phyloP scores from a whole-genome alignment of 352 stramenopile species.

The Globisporangium sylvaticum region DNA sequence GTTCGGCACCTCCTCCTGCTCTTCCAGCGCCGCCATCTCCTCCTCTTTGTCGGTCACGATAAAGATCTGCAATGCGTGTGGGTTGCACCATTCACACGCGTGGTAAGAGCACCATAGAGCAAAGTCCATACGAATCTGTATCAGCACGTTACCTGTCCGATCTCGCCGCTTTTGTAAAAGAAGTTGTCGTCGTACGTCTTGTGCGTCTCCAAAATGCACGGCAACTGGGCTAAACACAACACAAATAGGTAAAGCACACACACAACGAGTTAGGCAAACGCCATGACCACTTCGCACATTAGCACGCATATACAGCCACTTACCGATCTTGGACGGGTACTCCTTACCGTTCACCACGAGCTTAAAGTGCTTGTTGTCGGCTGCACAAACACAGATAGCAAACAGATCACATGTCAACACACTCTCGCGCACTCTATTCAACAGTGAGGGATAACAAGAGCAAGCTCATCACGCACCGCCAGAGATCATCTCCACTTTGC shows the following conservation, averaged over 20 bases:
- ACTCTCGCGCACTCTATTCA: neutral
- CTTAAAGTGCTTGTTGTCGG: constrained; percentile 86
- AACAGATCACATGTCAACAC: neutral
- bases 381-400: constrained; percentile 35
- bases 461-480: constrained; percentile 35
- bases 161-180: constrained; percentile 87
- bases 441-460: neutral
- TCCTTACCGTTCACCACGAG: constrained; percentile 71
- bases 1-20: constrained; percentile 59
- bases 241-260: neutral
- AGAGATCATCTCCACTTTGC: constrained; percentile 75
- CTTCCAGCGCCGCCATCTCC: constrained; percentile 56
- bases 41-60: constrained; percentile 80
- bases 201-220: constrained; percentile 84
- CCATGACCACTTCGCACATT: neutral
- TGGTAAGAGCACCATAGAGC: neutral
- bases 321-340: constrained; percentile 79
- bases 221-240: constrained; percentile 60
- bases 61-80: constrained; percentile 54
- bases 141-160: constrained; percentile 53
- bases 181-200: constrained; percentile 89
- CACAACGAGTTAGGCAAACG: constrained; percentile 9
- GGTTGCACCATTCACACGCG: neutral
- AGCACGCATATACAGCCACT: neutral
- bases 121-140: neutral